Base-by-base conservation (phyloP, 257 asterid genomes). In the Solanum piurae region DNA sequence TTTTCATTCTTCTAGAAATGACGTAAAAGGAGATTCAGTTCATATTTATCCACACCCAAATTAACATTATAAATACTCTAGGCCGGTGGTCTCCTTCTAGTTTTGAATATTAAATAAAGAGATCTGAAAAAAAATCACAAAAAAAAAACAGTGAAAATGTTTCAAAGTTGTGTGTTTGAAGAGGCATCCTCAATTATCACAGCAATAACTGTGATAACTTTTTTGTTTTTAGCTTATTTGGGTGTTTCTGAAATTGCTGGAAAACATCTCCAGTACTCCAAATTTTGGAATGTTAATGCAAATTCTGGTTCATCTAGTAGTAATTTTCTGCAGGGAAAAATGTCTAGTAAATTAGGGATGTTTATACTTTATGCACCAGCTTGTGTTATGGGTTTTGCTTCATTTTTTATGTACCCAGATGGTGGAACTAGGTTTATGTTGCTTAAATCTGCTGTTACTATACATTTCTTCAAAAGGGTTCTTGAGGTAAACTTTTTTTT, bases 391-490 rank as follows among this genome's bases (percentile, higher is more conserved):
- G 92, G 93, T 5, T 23, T 91, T 86, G 88, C 89, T 71, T 93
- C 98, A 18, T 92, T 93, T 73, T 14, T 88, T 68, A 49, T 93
- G 46, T 91, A 89, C 89, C 93, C 95, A 1, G 87, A 85, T 83
- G 93, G 90, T 40, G 95, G 91, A 36, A 76, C 90, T n/a, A 94
- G 98, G 93, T 93, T 93, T 91, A 60, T 91, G 33, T n/a, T 95
- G 90, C 89, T 94, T 89, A 92, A 92, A 88, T 89, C 89, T 10
- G 95, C 94, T 4, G 58, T 94, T 85, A 91, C 98, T 27, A 3
- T 93, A 52, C 98, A 95, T 89, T 95, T 93, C 83, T 91, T 88
- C 89, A 95, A 95, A 86, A 92, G 98, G 94, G 96, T 88, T 33
- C 92, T 95, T 23, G 98, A 95, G 98, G 98, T 95, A 88, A 69